Evolutionary conservation across 2,329 filamentous ascomycete species (phyloP).

Genomic region (Beauveria medogensis): DNA sequence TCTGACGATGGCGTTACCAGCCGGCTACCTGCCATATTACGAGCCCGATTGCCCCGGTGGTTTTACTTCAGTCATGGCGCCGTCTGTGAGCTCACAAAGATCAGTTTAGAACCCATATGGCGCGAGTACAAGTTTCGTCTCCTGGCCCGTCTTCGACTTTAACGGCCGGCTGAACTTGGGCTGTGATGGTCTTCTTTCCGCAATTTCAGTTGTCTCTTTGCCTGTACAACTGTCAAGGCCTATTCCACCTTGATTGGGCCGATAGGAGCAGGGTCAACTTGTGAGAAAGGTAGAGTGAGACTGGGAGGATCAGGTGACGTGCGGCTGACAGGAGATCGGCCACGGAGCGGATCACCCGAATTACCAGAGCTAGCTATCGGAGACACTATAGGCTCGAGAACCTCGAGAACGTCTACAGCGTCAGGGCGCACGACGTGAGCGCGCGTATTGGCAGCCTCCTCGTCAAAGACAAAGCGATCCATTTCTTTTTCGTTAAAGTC

Average conservation of each 20-base stretch:
- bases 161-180: background rate
- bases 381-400: constrained; percentile 6
- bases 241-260: background rate
- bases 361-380: background rate
- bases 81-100: background rate
- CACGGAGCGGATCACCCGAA: constrained; percentile 2
- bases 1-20: background rate
- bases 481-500: constrained; percentile 15
- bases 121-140: background rate
- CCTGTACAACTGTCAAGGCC: background rate
- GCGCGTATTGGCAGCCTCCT: constrained; percentile 9
- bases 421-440: constrained; percentile 10
- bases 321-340: background rate
- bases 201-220: background rate
- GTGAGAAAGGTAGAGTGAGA: background rate
- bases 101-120: background rate
- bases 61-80: background rate
- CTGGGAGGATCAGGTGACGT: background rate
- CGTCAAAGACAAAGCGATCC: constrained; percentile 12
- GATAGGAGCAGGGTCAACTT: background rate
- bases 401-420: constrained; percentile 1
- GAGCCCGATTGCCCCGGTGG: background rate
- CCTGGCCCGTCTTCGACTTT: background rate
- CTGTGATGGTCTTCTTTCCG: background rate
- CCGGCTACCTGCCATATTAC: background rate